Evolutionary conservation across 2,329 filamentous ascomycete genomes (phyloP).

Genomic region (Dactylonectria macrodidyma): DNA sequence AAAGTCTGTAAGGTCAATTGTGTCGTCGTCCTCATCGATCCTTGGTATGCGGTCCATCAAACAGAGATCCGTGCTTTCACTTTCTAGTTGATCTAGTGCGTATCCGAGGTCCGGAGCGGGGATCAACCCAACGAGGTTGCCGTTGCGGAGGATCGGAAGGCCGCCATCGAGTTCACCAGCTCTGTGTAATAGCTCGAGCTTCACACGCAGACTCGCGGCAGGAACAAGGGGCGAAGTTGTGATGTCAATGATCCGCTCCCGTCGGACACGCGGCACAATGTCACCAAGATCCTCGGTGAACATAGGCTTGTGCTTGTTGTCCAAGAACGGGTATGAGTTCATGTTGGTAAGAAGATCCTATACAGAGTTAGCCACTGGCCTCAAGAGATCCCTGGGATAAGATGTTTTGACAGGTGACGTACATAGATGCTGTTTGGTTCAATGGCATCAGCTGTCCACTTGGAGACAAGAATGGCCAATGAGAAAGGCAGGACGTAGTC

Average conservation of each 20-base stretch:
- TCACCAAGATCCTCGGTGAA: slow-evolving; percentile 92
- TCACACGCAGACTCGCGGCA: slow-evolving; percentile 81
- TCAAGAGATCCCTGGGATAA: not conserved
- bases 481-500: slow-evolving; percentile 97
- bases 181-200: slow-evolving; percentile 85
- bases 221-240: slow-evolving; percentile 84
- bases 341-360: slow-evolving; percentile 93
- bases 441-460: slow-evolving; percentile 97
- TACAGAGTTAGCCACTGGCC: slow-evolving; percentile 31
- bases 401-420: slow-evolving; percentile 50
- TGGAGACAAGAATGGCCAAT: slow-evolving; percentile 91
- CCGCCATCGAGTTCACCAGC: slow-evolving; percentile 94
- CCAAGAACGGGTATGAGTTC: slow-evolving; percentile 98
- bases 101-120: slow-evolving; percentile 95
- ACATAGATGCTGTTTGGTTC: slow-evolving; percentile 95
- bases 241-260: slow-evolving; percentile 89
- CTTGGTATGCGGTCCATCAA: slow-evolving; percentile 81
- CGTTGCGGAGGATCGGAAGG: slow-evolving; percentile 85
- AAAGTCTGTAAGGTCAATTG: slow-evolving; percentile 83
- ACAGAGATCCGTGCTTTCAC: slow-evolving; percentile 82
- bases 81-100: slow-evolving; percentile 85
- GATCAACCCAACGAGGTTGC: slow-evolving; percentile 88
- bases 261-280: slow-evolving; percentile 83
- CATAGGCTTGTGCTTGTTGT: slow-evolving; percentile 93
- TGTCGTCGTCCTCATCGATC: slow-evolving; percentile 76